These are phyloP conservation scores for Fragaria nilgerrensis DNA, from an alignment of 306 rosid species.

Conservation along the genomic window DNA sequence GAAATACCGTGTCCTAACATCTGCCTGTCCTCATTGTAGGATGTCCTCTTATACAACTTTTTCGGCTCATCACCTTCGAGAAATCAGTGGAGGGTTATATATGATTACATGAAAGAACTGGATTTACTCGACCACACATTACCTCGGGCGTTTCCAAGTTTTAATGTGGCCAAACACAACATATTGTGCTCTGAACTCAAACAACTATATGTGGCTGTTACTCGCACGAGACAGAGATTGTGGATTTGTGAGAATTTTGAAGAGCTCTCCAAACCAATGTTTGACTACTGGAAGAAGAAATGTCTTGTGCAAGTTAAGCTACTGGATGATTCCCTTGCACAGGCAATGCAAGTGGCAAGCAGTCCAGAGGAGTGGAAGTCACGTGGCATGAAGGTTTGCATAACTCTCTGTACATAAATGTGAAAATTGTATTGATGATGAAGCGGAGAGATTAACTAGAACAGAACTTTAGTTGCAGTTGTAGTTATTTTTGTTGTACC, in stretches of 20 bases:
- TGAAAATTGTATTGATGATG: no score
- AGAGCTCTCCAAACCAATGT: slow-evolving; percentile 39
- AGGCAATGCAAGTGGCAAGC: slow-evolving; percentile 54
- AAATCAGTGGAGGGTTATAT: slow-evolving; percentile 70
- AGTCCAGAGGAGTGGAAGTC: slow-evolving; percentile 53
- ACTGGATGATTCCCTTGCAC: slow-evolving; percentile 43
- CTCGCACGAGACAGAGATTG: slow-evolving; percentile 58
- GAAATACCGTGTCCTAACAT: neutral
- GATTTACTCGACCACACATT: slow-evolving; percentile 38
- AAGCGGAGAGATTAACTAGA: no score
- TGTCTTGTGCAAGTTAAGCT: slow-evolving; percentile 43
- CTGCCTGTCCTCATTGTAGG: slow-evolving; percentile 34
- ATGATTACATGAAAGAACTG: slow-evolving; percentile 57
- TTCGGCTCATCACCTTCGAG: slow-evolving; percentile 61
- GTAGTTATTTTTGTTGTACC: no score
- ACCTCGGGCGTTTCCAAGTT: slow-evolving; percentile 27
- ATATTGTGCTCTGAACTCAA: slow-evolving; percentile 57
- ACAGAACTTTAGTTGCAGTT: no score
- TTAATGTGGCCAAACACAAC: slow-evolving; percentile 44
- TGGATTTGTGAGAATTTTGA: slow-evolving; percentile 51
- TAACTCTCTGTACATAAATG: no score
- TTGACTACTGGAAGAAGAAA: slow-evolving; percentile 54
- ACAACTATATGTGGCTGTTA: slow-evolving; percentile 56
- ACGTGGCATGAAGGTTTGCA: slow-evolving; percentile 51
- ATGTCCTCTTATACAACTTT: slow-evolving; percentile 68